These are phyloP conservation scores for Lumnitzera racemosa DNA, from an alignment of 345 rosid genomes.

Conservation along the genomic window DNA sequence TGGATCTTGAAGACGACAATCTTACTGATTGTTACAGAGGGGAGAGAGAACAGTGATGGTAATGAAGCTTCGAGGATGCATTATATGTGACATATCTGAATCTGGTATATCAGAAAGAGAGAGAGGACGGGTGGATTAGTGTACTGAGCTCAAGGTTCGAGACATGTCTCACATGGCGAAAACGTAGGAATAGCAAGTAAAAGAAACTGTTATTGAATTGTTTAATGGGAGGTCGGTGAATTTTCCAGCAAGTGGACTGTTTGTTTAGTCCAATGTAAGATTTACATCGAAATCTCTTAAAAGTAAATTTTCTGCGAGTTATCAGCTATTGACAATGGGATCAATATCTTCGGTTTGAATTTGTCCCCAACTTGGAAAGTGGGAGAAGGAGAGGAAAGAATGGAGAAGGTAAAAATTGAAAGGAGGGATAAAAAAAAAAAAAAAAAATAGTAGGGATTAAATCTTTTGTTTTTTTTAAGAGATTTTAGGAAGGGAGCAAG, in stretches of 20 bases:
- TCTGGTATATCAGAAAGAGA: conserved; percentile 21
- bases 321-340: too few relatives aligned
- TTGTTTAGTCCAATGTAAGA: too few relatives aligned
- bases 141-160: conserved; percentile 33
- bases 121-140: conserved; percentile 10
- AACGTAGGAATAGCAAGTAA: conserved; percentile 6
- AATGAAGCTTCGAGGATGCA: conserved; percentile 9
- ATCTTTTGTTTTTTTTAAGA: too few relatives aligned
- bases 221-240: conserved; percentile 17
- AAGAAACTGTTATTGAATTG: conserved; percentile 21
- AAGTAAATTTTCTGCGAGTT: too few relatives aligned
- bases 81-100: conserved; percentile 1
- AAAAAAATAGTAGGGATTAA: too few relatives aligned
- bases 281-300: too few relatives aligned
- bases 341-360: too few relatives aligned
- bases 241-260: conserved; percentile 1
- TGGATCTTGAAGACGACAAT: conserved; percentile 2
- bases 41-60: not conserved
- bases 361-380: too few relatives aligned
- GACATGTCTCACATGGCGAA: conserved; percentile 57
- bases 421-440: too few relatives aligned
- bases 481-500: too few relatives aligned
- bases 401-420: too few relatives aligned
- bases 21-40: not conserved
- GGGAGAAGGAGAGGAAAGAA: too few relatives aligned